phyloP scores from a whole-genome alignment of 495 filamentous ascomycete species.

The Clavariopsis aquatica region DNA sequence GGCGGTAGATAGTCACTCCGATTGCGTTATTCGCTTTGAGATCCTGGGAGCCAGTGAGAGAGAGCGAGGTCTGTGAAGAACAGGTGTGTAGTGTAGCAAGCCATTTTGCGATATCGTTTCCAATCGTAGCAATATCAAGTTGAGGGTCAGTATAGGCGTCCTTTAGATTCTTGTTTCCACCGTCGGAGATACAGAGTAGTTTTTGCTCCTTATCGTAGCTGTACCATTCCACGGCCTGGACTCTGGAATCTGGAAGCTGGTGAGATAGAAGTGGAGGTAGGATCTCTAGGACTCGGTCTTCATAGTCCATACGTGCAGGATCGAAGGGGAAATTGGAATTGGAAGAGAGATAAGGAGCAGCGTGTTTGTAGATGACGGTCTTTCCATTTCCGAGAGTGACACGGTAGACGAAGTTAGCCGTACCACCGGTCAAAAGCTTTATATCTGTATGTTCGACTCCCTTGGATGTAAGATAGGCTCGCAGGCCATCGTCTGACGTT shows the following conservation, averaged over 20 bases:
- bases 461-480: conserved; percentile 23
- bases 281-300: conserved; percentile 34
- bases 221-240: conserved; percentile 14
- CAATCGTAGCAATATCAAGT: conserved; percentile 34
- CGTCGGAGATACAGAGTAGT: conserved; percentile 39
- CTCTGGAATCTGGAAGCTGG: conserved; percentile 2
- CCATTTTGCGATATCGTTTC: conserved; percentile 38
- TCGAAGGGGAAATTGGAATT: conserved; percentile 36
- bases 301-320: conserved; percentile 43
- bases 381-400: conserved; percentile 17
- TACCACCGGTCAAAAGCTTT: conserved; percentile 40
- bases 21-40: conserved; percentile 39
- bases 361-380: conserved; percentile 44
- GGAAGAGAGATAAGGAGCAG: conserved; percentile 40
- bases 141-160: conserved; percentile 38
- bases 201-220: conserved; percentile 38
- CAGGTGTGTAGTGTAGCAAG: conserved; percentile 33
- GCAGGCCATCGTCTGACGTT: conserved; percentile 22
- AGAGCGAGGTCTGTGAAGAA: conserved; percentile 10
- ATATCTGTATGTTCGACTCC: conserved; percentile 13
- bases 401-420: conserved; percentile 45
- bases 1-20: conserved; percentile 40
- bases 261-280: conserved; percentile 23
- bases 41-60: conserved; percentile 8
- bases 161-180: conserved; percentile 40